Percentiles rank a stretch among this genome's conserved stretches.
Evolutionary conservation across 176 grass and related monocot species (phyloP).

Genomic region (Ananas comosus): DNA sequence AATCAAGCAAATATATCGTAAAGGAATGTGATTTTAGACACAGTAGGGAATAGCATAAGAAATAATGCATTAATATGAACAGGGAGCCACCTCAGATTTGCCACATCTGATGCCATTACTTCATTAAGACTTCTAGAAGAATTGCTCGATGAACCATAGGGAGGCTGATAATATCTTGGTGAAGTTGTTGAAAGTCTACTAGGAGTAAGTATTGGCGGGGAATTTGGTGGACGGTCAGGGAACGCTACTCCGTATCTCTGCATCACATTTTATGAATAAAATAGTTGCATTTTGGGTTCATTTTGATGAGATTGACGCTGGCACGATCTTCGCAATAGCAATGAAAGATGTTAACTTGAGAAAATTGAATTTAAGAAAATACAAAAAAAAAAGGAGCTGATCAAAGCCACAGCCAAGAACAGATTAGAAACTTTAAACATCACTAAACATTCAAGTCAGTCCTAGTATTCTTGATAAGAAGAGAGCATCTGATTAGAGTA

Average conservation of each 20-base stretch:
- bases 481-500: background rate
- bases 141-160: constrained; percentile 43
- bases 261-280: constrained; percentile 11
- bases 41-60: background rate
- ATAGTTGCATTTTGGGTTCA: background rate
- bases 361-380: background rate
- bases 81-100: constrained; percentile 46
- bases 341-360: background rate
- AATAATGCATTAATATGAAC: background rate
- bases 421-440: background rate
- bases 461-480: background rate
- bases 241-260: constrained; percentile 75
- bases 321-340: background rate
- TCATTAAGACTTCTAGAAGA: constrained; percentile 33
- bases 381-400: no score
- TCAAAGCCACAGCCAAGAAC: background rate
- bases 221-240: constrained; percentile 47
- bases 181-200: constrained; percentile 26
- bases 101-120: constrained; percentile 36
- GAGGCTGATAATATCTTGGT: constrained; percentile 2
- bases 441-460: background rate
- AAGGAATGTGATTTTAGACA: background rate
- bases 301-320: background rate
- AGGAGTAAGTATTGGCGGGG: constrained; percentile 75
- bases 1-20: background rate